phyloP scores from a whole-genome alignment of 495 filamentous ascomycete species.

The Trichoderma erinaceum region DNA sequence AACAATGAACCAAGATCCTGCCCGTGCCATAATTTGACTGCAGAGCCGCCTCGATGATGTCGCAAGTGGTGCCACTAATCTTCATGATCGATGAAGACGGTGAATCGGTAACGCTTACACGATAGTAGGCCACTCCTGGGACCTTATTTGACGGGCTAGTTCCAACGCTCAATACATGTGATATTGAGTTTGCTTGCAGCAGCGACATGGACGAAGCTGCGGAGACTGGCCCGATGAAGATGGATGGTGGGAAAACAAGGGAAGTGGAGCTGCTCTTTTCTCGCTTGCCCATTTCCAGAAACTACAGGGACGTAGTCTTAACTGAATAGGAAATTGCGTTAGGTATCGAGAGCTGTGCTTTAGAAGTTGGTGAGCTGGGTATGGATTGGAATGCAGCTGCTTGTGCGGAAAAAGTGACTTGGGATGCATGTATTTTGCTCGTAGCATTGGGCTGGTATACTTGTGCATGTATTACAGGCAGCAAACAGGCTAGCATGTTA shows the following conservation, averaged over 20 bases:
- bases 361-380: too few relatives aligned
- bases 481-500: too few relatives aligned
- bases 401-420: too few relatives aligned
- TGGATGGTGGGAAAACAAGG: not conserved
- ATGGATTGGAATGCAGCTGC: too few relatives aligned
- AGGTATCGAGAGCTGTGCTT: not conserved
- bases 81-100: not conserved
- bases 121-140: not conserved
- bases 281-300: not conserved
- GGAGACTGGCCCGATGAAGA: not conserved
- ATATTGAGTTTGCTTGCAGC: not conserved
- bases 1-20: not conserved
- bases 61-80: not conserved
- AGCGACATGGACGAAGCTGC: not conserved
- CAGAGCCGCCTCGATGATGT: not conserved
- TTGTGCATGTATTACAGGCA: too few relatives aligned
- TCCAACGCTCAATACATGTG: slow-evolving; percentile 4
- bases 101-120: slow-evolving; percentile 4
- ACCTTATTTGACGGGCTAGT: not conserved
- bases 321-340: not conserved
- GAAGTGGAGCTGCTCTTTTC: not conserved
- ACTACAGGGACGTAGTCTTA: not conserved
- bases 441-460: too few relatives aligned
- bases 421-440: too few relatives aligned
- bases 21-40: not conserved